Evolutionary conservation across 2,329 filamentous ascomycete species (phyloP), one percentile per base, ranked within the genome.

Genomic region (Amylocarpus encephaloides): DNA sequence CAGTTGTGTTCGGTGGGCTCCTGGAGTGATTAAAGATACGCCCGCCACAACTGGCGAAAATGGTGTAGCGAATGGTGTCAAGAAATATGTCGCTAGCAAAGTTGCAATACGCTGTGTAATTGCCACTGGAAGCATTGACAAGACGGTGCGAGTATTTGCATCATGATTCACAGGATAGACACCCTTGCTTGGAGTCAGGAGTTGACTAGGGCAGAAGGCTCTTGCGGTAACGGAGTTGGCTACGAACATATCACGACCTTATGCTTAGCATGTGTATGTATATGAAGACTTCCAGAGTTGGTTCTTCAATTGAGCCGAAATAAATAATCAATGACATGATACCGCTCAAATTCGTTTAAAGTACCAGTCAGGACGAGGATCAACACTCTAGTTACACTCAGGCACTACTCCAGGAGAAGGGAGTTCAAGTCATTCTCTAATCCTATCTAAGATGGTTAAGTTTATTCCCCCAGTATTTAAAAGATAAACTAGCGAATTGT

Each of bases 1-100:
- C 44, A 90, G 81, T 53, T 92, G 87, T 64, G 75, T 96, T 62
- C 73, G 89, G 54, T 97, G 92, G 91, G 92, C 90, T 1, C 91
- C 91, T 0, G 81, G 81, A 35, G 73, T 88, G 19, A 73, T 80
- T 53, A 88, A 85, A 61, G 80, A 86, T 52, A 71, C 68, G 1
- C 67, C 68, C 2, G 63, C 69, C 1, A 65, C 70, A 43, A 66
- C 70, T 45, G 68, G 68, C 34, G 75, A 78, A 26, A 72, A 72
- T 51, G 71, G 70, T 36, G 62, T 67, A 9, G 64, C 71, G 6
- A 83, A 84, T 64, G 75, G 78, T 46, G 64, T 69, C 5, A 71
- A 70, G 43, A 65, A 64, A 34, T 73, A 73, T 18, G 70, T 71
- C 18, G 66, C 66, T 2, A 67, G 66, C 2, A 78, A 80, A 51